Evolutionary conservation across 495 filamentous ascomycete genomes (phyloP).

Genomic region (Penicillium arizonense): DNA sequence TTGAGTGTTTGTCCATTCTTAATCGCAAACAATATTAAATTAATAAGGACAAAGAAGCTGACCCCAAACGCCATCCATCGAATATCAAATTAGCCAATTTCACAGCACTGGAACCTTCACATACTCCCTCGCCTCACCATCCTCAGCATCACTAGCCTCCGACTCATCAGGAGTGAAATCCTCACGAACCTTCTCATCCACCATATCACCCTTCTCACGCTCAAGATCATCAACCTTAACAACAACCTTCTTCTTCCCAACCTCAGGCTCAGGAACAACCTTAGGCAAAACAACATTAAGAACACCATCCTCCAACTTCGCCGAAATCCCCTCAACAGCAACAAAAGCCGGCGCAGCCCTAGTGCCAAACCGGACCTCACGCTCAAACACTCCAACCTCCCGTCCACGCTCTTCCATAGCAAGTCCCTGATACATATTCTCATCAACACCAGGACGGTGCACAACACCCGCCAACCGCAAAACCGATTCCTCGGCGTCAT

Average conservation of each 20-base stretch:
- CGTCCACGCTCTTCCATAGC: slow-evolving; percentile 58
- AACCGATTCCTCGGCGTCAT: slow-evolving; percentile 63
- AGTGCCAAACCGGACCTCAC: slow-evolving; percentile 60
- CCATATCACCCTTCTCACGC: slow-evolving; percentile 21
- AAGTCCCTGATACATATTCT: slow-evolving; percentile 66
- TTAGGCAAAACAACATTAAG: slow-evolving; percentile 69
- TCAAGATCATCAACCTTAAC: slow-evolving; percentile 17
- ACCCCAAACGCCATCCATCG: neutral
- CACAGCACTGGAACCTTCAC: slow-evolving; percentile 31
- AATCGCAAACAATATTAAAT: no score
- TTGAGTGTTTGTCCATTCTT: neutral
- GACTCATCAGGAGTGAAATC: slow-evolving; percentile 21
- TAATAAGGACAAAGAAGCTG: no score
- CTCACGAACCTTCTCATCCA: slow-evolving; percentile 15
- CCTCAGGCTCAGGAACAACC: slow-evolving; percentile 37
- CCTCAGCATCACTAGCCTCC: slow-evolving; percentile 21
- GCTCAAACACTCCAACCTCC: slow-evolving; percentile 70
- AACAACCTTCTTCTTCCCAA: slow-evolving; percentile 22
- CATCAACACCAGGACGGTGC: slow-evolving; percentile 63
- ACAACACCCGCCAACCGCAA: slow-evolving; percentile 69
- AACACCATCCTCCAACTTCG: slow-evolving; percentile 70
- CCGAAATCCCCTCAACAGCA: slow-evolving; percentile 62
- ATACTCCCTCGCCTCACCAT: slow-evolving; percentile 28
- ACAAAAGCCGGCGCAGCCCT: slow-evolving; percentile 57
- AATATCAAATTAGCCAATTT: neutral